These are phyloP conservation scores for Tylopilus rubrobrunneus DNA, from an alignment of 768 basidiomycete genomes.

Conservation along the genomic window DNA sequence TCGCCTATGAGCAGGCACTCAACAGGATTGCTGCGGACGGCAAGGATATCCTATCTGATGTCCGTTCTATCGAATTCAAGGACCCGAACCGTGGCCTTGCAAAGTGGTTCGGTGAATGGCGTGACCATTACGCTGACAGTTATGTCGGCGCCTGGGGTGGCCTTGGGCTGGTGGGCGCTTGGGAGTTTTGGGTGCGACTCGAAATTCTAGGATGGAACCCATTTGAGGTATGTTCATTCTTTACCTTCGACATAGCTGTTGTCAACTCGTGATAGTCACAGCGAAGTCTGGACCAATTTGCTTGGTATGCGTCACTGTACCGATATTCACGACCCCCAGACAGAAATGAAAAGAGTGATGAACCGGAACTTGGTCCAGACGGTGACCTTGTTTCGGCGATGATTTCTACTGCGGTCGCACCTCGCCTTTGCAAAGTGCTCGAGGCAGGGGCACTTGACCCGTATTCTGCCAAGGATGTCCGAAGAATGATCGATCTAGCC, in stretches of 20 bases:
- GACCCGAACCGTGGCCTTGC: slow-evolving; percentile 76
- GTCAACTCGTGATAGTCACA: slow-evolving; percentile 33
- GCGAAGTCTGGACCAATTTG: slow-evolving; percentile 71
- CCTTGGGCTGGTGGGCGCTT: slow-evolving; percentile 78
- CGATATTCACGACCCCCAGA: slow-evolving; percentile 61
- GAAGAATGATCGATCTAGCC: slow-evolving; percentile 63
- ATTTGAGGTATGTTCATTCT: slow-evolving; percentile 53
- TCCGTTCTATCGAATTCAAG: slow-evolving; percentile 77
- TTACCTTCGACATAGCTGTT: background rate
- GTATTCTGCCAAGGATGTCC: slow-evolving; percentile 64
- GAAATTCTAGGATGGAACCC: slow-evolving; percentile 90
- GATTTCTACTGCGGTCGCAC: slow-evolving; percentile 79
- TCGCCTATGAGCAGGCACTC: slow-evolving; percentile 66
- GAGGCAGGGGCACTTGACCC: slow-evolving; percentile 79
- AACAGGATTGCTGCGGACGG: slow-evolving; percentile 47
- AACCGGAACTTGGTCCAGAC: slow-evolving; percentile 68
- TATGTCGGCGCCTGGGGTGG: slow-evolving; percentile 90
- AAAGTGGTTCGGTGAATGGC: slow-evolving; percentile 65
- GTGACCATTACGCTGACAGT: slow-evolving; percentile 70
- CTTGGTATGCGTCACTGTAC: slow-evolving; percentile 79
- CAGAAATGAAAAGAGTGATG: slow-evolving; percentile 40
- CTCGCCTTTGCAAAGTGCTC: slow-evolving; percentile 68
- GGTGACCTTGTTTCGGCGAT: slow-evolving; percentile 86
- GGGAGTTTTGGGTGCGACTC: slow-evolving; percentile 92
- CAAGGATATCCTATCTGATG: slow-evolving; percentile 69